These are phyloP conservation scores for Trypanosoma vivax DNA, from an alignment of 208 protist genomes.

Conservation along the genomic window DNA sequence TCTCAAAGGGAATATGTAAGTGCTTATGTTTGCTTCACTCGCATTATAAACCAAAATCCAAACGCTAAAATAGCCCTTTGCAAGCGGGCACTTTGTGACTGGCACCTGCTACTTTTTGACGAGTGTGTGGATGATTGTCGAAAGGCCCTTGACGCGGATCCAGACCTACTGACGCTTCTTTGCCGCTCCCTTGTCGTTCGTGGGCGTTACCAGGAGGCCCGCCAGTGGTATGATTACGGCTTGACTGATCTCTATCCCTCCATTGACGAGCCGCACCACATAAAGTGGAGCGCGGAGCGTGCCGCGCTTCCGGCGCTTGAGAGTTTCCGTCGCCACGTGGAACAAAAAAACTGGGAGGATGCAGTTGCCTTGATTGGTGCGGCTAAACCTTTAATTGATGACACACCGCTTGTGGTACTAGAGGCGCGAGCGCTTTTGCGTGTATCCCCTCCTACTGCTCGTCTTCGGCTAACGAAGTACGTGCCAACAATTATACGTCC, in stretches of 20 bases:
- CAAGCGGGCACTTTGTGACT: constrained; percentile 51
- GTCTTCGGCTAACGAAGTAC: constrained; percentile 54
- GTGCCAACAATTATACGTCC: constrained; percentile 52
- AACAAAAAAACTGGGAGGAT: constrained; percentile 30
- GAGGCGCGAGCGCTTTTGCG: constrained; percentile 56
- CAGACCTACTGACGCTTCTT: constrained; percentile 16
- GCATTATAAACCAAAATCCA: constrained; percentile 8
- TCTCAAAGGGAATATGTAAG: constrained; percentile 13
- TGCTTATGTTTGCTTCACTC: constrained; percentile 20
- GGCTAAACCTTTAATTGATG: constrained; percentile 20
- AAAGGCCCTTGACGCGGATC: constrained; percentile 15
- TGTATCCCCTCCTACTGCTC: constrained; percentile 37
- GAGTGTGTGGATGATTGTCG: constrained; percentile 67
- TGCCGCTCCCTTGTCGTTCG: constrained; percentile 43
- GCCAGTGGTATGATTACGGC: constrained; percentile 17
- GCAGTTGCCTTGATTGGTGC: constrained; percentile 13
- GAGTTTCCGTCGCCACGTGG: constrained; percentile 32
- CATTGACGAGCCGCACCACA: constrained; percentile 10
- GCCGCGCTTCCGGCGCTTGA: constrained; percentile 21
- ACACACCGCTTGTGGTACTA: constrained; percentile 52
- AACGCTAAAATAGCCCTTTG: constrained; percentile 18
- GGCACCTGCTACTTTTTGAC: constrained; percentile 58
- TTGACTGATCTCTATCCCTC: constrained; percentile 7
- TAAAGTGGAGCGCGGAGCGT: constrained; percentile 16
- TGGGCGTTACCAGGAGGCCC: constrained; percentile 44